A percentile compares a stretch with the other conserved stretches of the same genome.
These are phyloP conservation scores for Nissolia schottii DNA, from an alignment of 306 rosid species.

Conservation along the genomic window DNA sequence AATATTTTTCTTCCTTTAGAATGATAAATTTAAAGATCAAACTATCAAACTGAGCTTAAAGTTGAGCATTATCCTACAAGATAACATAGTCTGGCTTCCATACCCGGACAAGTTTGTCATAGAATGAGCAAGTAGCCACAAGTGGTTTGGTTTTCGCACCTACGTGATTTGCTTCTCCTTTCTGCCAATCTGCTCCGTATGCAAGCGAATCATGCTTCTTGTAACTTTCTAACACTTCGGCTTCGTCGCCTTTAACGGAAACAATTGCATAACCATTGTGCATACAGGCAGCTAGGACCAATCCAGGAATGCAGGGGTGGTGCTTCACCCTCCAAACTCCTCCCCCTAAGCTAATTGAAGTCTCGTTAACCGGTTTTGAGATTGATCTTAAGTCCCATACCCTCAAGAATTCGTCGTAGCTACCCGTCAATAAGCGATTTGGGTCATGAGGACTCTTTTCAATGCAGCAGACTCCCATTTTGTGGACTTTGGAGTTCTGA, in stretches of 20 bases:
- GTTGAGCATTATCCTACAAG: slow-evolving; percentile 2
- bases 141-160: slow-evolving; percentile 39
- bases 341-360: slow-evolving; percentile 72
- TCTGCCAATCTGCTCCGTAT: slow-evolving; percentile 89
- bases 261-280: slow-evolving; percentile 88
- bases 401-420: slow-evolving; percentile 78
- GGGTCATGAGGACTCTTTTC: slow-evolving; percentile 60
- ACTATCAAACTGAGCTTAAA: background rate
- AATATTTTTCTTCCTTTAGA: background rate
- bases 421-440: slow-evolving; percentile 61
- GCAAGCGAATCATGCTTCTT: slow-evolving; percentile 76
- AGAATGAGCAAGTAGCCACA: slow-evolving; percentile 90
- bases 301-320: slow-evolving; percentile 54
- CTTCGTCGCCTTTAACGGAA: slow-evolving; percentile 32
- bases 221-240: slow-evolving; percentile 69
- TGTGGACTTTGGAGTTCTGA: slow-evolving; percentile 65
- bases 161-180: slow-evolving; percentile 32
- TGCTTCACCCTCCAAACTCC: slow-evolving; percentile 94
- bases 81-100: slow-evolving; percentile 58
- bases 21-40: background rate
- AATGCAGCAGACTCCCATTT: slow-evolving; percentile 85
- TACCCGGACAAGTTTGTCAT: slow-evolving; percentile 63
- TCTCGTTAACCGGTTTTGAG: slow-evolving; percentile 62
- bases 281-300: slow-evolving; percentile 93
- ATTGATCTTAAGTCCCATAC: slow-evolving; percentile 81